Conservation (phyloP, 1,139 yeast genomes). For the Diutina neorugosa region DNA sequence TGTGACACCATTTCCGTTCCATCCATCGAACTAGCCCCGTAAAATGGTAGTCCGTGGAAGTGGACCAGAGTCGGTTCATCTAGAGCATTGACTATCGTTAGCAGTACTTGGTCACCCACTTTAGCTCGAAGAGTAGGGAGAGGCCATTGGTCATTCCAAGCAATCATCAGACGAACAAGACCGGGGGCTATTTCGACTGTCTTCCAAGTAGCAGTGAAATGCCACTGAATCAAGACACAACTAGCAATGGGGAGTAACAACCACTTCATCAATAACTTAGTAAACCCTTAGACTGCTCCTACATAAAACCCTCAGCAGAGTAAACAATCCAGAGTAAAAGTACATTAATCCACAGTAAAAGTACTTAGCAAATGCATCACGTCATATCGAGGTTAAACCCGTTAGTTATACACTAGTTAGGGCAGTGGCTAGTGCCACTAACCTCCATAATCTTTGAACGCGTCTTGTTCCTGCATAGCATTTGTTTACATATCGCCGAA, state of each 20-base stretch:
- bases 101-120: not conserved
- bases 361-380: no score
- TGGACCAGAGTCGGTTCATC: not conserved
- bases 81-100: not conserved
- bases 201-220: not conserved
- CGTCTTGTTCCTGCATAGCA: not conserved
- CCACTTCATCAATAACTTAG: not conserved
- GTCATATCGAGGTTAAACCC: no score
- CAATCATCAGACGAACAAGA: not conserved
- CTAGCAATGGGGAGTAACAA: not conserved
- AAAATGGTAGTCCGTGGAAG: not conserved
- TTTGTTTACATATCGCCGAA: not conserved
- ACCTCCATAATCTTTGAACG: not conserved
- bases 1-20: conserved; percentile 1
- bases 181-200: not conserved
- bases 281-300: no score
- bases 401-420: no score
- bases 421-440: no score
- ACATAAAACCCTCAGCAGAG: no score
- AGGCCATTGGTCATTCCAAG: not conserved
- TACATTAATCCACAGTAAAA: no score
- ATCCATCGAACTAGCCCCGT: not conserved
- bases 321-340: no score
- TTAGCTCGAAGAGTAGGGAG: not conserved
- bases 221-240: not conserved